Evolutionary conservation across 768 basidiomycete genomes (phyloP).

Genomic region (Suillus discolor): DNA sequence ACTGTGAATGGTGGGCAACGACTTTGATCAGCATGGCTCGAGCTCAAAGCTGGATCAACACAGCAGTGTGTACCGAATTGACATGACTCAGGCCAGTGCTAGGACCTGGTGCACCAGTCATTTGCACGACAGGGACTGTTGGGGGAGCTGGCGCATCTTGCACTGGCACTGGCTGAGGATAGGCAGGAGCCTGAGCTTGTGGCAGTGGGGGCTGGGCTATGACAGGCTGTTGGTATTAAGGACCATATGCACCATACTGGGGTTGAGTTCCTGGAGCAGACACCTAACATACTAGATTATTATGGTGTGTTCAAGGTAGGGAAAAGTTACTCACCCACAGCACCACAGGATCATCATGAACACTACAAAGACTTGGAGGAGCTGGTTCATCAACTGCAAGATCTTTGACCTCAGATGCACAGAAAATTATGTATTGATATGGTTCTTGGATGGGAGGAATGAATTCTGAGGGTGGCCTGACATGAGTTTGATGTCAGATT

Average conservation of each 20-base stretch:
- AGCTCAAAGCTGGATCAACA: too few relatives aligned
- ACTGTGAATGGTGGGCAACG: too few relatives aligned
- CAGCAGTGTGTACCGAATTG: slow-evolving; percentile 68
- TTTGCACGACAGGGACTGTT: slow-evolving; percentile 20
- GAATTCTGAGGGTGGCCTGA: slow-evolving; percentile 72
- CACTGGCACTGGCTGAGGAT: slow-evolving; percentile 28
- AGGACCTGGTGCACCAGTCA: slow-evolving; percentile 26
- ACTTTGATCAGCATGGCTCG: too few relatives aligned
- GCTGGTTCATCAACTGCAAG: slow-evolving; percentile 77
- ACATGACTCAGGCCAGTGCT: slow-evolving; percentile 32
- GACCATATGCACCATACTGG: slow-evolving; percentile 31
- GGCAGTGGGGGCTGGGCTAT: slow-evolving; percentile 31
- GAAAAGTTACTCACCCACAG: slow-evolving; percentile 61
- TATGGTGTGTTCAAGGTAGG: not conserved
- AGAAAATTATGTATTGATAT: slow-evolving; percentile 90
- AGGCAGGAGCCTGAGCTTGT: slow-evolving; percentile 28
- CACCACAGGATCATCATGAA: slow-evolving; percentile 85
- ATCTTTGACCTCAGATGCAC: slow-evolving; percentile 88
- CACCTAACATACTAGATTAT: slow-evolving; percentile 35
- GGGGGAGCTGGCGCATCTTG: slow-evolving; percentile 24
- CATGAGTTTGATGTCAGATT: slow-evolving; percentile 27
- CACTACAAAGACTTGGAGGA: slow-evolving; percentile 58
- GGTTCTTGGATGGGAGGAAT: slow-evolving; percentile 84
- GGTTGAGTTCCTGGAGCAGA: slow-evolving; percentile 46
- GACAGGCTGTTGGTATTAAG: slow-evolving; percentile 33